Conservation (phyloP, 2,329 filamentous ascomycete genomes). For the Ophiostoma sp. region DNA sequence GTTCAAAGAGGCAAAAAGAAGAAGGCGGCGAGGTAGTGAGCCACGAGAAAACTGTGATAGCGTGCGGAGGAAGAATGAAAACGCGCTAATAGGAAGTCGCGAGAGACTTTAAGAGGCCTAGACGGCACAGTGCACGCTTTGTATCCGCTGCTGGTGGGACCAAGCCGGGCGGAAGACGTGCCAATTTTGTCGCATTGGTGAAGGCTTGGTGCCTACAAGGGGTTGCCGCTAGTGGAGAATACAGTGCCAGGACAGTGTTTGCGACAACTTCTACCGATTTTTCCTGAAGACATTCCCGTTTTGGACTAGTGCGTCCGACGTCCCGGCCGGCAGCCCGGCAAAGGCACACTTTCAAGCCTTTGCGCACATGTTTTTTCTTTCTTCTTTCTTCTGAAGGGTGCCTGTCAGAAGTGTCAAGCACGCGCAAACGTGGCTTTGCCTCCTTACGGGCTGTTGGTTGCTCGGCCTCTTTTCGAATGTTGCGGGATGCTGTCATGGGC, state of each 20-base stretch:
- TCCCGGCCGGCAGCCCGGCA: constrained; percentile 10
- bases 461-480: neutral
- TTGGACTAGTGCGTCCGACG: neutral
- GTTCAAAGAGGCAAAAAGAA: constrained; percentile 3
- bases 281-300: neutral
- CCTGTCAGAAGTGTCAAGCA: neutral
- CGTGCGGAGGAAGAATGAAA: neutral
- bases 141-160: neutral
- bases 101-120: neutral
- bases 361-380: constrained; percentile 2
- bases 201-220: neutral
- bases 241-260: neutral
- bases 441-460: neutral
- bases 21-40: neutral
- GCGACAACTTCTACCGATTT: neutral
- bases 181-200: neutral
- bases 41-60: neutral
- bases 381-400: neutral
- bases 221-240: neutral
- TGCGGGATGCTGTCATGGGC: neutral
- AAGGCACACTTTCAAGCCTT: neutral
- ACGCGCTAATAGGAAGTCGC: neutral
- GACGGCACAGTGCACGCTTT: neutral
- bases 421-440: constrained; percentile 11
- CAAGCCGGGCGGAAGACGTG: neutral